Base-by-base conservation (phyloP, 192 early-diverging fungal genomes). In the Coemansia sp. region DNA sequence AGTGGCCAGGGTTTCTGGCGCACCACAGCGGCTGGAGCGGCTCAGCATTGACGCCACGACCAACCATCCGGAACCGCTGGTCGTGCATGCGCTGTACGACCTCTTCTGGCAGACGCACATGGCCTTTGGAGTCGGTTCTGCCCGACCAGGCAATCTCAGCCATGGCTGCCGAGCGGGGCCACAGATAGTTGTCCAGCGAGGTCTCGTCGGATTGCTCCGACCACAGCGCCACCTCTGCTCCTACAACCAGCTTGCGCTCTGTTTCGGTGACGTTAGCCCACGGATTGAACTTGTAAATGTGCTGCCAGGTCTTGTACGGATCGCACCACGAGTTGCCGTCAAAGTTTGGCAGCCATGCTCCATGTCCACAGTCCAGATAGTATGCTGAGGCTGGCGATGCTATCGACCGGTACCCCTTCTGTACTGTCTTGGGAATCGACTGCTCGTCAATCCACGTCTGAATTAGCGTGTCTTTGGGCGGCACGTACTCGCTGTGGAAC, bases 321-420 rank as follows among this genome's bases (percentile, higher is more conserved):
- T 74, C 78, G 70, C 88, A 91, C 87, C 88, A 90, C 28, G 86
- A 88, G 40, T 71, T 79, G 60, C 84, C 84, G 23, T 70, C 66
- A 55, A 78, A 82, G 58, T 88, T 84, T 7, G 83, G 39, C 53
- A 90, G 72, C 90, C 88, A 91, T 35, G 75, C 73, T 5, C 90
- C 88, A 55, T 84, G 84, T 6, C 88, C 87, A 63, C 88, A 91
- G 72, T 91, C 90, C 61, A 90, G 72, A 50, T 90, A 88, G 56
- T 85, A 85, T 31, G 82, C 82, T 31, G 85, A 84, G 8, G 70
- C 67, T 6, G 83, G 80, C 42, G 78, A 78, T 37, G 85, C 83
- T 61, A 90, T 66, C 16, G 85, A 73, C 42, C 83, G 77, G 61
- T 90, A 84, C 11, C 88, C 88, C 64, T 78, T 80, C 15, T 76